Percentiles rank a stretch among this genome's conserved stretches.
These are phyloP conservation scores for Rhizophagus sp. DNA, from an alignment of 192 early-diverging fungal genomes.

Conservation along the genomic window DNA sequence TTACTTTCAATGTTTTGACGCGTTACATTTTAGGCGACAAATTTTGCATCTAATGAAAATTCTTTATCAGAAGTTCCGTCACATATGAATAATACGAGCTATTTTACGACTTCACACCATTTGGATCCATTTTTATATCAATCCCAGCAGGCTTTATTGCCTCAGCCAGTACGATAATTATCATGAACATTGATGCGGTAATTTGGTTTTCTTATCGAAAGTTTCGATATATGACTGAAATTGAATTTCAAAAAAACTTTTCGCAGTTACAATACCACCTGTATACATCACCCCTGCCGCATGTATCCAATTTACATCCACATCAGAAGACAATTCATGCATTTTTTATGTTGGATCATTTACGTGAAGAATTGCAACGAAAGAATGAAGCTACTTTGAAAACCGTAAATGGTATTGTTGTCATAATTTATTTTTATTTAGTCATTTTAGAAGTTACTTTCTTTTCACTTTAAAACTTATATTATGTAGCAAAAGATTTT, in stretches of 20 bases:
- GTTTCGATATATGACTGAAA: not conserved
- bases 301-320: slow-evolving; percentile 66
- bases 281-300: slow-evolving; percentile 70
- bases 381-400: slow-evolving; percentile 65
- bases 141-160: slow-evolving; percentile 9
- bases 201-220: slow-evolving; percentile 1
- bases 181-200: slow-evolving; percentile 21
- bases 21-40: slow-evolving; percentile 1
- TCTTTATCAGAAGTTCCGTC: not conserved
- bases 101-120: slow-evolving; percentile 1
- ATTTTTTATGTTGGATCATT: slow-evolving; percentile 83
- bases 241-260: not conserved
- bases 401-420: slow-evolving; percentile 34
- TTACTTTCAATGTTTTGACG: not conserved
- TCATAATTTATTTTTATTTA: not conserved
- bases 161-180: slow-evolving; percentile 20
- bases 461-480: slow-evolving; percentile 25
- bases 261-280: slow-evolving; percentile 78
- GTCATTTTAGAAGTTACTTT: not conserved
- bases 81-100: slow-evolving; percentile 11
- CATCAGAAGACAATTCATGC: slow-evolving; percentile 79
- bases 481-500: slow-evolving; percentile 49
- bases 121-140: slow-evolving; percentile 24
- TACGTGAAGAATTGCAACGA: slow-evolving; percentile 77
- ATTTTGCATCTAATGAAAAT: not conserved